Percentiles rank a stretch among this genome's conserved stretches.
These are phyloP conservation scores for Boletellus ananas DNA, from an alignment of 768 basidiomycete genomes.

Conservation along the genomic window DNA sequence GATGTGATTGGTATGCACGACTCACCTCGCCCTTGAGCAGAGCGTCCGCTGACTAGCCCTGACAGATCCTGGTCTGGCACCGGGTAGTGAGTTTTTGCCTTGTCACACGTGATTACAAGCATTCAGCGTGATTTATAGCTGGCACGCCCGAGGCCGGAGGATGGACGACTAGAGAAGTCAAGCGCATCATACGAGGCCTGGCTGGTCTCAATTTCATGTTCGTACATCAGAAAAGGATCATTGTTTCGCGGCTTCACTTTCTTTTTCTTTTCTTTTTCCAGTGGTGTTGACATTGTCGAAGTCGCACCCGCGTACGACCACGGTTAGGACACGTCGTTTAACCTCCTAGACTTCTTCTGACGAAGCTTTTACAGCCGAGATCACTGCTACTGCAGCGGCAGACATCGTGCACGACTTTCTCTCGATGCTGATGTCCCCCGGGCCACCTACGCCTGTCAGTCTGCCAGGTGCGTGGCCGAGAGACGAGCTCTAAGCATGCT, in stretches of 20 bases:
- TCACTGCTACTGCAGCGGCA: slow-evolving; percentile 42
- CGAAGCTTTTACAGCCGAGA: slow-evolving; percentile 26
- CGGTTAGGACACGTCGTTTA: slow-evolving; percentile 8
- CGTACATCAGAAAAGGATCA: not conserved
- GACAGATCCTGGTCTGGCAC: slow-evolving; percentile 72
- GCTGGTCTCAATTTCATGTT: slow-evolving; percentile 79
- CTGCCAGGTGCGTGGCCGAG: slow-evolving; percentile 8
- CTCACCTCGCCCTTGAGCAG: not conserved
- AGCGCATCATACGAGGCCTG: slow-evolving; percentile 75
- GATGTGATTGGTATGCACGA: slow-evolving; percentile 64
- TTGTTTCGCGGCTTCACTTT: not conserved
- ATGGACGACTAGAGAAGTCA: slow-evolving; percentile 80
- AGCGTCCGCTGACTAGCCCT: slow-evolving; percentile 2
- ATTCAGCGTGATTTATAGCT: slow-evolving; percentile 39
- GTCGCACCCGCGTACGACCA: slow-evolving; percentile 28
- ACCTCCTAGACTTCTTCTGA: slow-evolving; percentile 6
- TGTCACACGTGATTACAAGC: not conserved
- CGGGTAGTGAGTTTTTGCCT: slow-evolving; percentile 56
- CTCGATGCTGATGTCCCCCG: slow-evolving; percentile 34
- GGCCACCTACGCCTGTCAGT: slow-evolving; percentile 19
- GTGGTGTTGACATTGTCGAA: slow-evolving; percentile 25
- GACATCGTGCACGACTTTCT: slow-evolving; percentile 46
- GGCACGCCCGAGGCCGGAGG: slow-evolving; percentile 85
- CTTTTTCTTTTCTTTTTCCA: not conserved
- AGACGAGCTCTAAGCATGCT: slow-evolving; percentile 20